A percentile compares a stretch with the other conserved stretches of the same genome.
These are phyloP conservation scores for Carex littledalei DNA, from an alignment of 176 grass and related monocot genomes.

Conservation along the genomic window DNA sequence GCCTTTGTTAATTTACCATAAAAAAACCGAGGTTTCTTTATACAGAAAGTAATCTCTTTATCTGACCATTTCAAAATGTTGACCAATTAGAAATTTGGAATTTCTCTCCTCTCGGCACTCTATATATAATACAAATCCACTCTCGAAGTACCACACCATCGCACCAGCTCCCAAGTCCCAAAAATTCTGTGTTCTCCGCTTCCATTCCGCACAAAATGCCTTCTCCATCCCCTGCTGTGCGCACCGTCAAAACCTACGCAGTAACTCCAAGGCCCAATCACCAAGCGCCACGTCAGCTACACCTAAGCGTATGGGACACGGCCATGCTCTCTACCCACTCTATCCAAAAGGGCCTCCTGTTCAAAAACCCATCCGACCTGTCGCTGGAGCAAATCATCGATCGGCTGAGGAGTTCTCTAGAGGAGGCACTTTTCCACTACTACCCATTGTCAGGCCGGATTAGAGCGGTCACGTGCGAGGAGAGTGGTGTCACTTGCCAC, in stretches of 20 bases:
- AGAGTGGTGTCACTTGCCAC: not conserved
- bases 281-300: not conserved
- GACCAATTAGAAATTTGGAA: too few relatives aligned
- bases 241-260: slow-evolving; percentile 25
- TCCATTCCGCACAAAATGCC: not conserved
- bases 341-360: slow-evolving; percentile 46
- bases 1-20: too few relatives aligned
- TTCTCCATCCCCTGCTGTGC: not conserved
- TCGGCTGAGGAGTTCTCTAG: slow-evolving; percentile 1
- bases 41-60: too few relatives aligned
- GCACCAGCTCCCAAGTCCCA: not conserved
- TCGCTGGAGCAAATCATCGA: slow-evolving; percentile 16
- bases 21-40: too few relatives aligned
- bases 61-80: too few relatives aligned
- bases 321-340: slow-evolving; percentile 29
- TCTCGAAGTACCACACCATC: too few relatives aligned
- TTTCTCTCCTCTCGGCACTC: too few relatives aligned
- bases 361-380: not conserved
- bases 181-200: not conserved
- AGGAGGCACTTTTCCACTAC: slow-evolving; percentile 12
- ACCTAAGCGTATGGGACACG: slow-evolving; percentile 36
- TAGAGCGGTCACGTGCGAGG: not conserved
- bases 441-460: slow-evolving; percentile 32
- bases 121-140: too few relatives aligned
- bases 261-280: slow-evolving; percentile 7